Conservation (phyloP, 2,329 filamentous ascomycete species). For the Exserohilum turcica region DNA sequence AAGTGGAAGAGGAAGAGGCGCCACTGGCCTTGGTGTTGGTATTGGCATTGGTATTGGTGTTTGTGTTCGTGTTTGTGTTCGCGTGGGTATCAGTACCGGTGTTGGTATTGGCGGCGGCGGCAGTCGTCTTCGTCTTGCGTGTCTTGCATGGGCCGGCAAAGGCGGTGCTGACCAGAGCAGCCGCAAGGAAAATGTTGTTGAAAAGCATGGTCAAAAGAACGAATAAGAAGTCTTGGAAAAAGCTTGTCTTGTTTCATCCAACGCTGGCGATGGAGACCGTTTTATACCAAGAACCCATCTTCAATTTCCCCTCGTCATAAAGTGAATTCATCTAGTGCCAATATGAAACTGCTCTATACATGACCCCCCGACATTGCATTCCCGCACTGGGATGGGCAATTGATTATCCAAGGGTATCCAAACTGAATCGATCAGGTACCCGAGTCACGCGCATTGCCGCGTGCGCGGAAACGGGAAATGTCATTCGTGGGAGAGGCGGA, state of each 20-base stretch:
- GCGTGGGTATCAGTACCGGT: neutral
- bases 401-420: conserved; percentile 31
- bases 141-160: conserved; percentile 24
- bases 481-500: conserved; percentile 21
- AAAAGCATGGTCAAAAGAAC: conserved; percentile 34
- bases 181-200: conserved; percentile 35
- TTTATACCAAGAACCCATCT: conserved; percentile 23
- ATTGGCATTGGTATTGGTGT: too few species aligned
- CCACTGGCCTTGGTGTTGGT: neutral
- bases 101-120: neutral
- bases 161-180: conserved; percentile 34
- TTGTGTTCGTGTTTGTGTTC: too few species aligned
- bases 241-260: conserved; percentile 5
- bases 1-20: neutral
- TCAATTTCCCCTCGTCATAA: conserved; percentile 18
- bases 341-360: conserved; percentile 14
- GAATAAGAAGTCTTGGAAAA: conserved; percentile 2
- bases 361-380: conserved; percentile 15
- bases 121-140: too few species aligned
- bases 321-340: conserved; percentile 23
- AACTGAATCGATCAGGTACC: conserved; percentile 15
- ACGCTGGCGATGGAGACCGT: neutral
- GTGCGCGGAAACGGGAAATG: conserved; percentile 22
- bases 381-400: conserved; percentile 24
- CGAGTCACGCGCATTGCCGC: conserved; percentile 14